Evolutionary conservation across 768 basidiomycete genomes (phyloP), one percentile per base, ranked within the genome.

Genomic region (Auricularia sp.): DNA sequence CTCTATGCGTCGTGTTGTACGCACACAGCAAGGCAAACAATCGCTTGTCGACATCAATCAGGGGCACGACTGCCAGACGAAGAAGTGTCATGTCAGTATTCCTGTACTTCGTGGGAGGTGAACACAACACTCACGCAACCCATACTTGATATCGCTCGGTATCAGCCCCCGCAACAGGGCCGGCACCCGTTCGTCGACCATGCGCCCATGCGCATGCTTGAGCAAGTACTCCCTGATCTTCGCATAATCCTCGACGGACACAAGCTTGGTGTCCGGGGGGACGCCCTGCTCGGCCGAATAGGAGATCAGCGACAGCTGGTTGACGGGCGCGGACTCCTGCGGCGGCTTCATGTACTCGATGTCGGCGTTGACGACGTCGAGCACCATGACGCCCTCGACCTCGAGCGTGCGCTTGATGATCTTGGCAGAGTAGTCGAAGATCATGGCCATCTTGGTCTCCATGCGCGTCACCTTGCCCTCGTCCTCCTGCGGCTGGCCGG

Each of bases 311-410:
- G 85, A 84, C 29, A 90, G 82, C 16, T 79, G 79, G 36, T 85
- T 83, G 71, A 88, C 88, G 1, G 77, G 74, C 18, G 85, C 80
- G 0, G 87, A 82, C 74, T 96, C 92, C 44, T 90, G 77, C 47
- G 56, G 56, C 18, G 56, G 56, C 16, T n/a, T 23, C 16, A 29
- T 35, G 23, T 35, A 14, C 16, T 14, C 56, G 36, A 93, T 86
- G 71, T 98, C 91, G 70, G 90, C 91, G 67, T 93, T 90, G 21
- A 91, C 90, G 47, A 97, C 87, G 73, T 98, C 94, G 81, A 97
- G 86, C 61, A 98, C 89, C 65, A 94, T 79, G 51, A 93, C 91
- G 39, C 92, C 93, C 73, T 96, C 93, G 10, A 96, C 88, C 71
- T 95, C 94, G 47, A 98, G 81, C 0, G 94, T 96, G 58, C 88